These are phyloP conservation scores for Metroxylon sagu DNA, from an alignment of 176 grass and related monocot species.

Conservation along the genomic window DNA sequence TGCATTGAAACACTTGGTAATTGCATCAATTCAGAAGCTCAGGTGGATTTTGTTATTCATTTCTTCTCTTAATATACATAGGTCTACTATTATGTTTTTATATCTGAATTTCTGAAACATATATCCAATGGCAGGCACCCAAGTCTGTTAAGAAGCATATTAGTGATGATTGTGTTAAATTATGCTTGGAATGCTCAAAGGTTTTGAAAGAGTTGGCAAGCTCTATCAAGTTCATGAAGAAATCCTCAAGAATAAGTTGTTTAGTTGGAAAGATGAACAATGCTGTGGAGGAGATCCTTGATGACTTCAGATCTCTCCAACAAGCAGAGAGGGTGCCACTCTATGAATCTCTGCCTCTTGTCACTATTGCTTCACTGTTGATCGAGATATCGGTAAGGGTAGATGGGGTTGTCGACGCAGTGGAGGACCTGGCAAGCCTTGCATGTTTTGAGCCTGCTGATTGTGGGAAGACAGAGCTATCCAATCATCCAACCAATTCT, in stretches of 20 bases:
- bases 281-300: constrained; percentile 64
- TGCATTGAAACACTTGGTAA: too few species aligned
- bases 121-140: constrained; percentile 18
- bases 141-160: constrained; percentile 40
- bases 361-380: constrained; percentile 4
- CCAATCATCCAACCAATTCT: not conserved
- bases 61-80: too few species aligned
- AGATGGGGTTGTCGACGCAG: not conserved
- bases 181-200: constrained; percentile 32
- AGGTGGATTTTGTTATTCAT: too few species aligned
- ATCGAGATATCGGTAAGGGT: constrained; percentile 10
- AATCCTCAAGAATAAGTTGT: constrained; percentile 31
- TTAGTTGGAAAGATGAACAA: constrained; percentile 58
- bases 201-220: constrained; percentile 59
- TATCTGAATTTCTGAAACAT: not conserved
- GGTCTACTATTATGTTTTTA: not conserved
- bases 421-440: not conserved
- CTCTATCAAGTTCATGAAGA: constrained; percentile 41
- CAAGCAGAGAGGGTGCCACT: too few species aligned
- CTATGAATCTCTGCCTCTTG: not conserved
- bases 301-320: constrained; percentile 41
- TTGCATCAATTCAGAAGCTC: too few species aligned
- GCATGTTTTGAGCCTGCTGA: not conserved
- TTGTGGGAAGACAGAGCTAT: not conserved
- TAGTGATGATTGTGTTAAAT: constrained; percentile 35